phyloP scores from a whole-genome alignment of 768 basidiomycete genomes.

The Lactarius hatsudake region DNA sequence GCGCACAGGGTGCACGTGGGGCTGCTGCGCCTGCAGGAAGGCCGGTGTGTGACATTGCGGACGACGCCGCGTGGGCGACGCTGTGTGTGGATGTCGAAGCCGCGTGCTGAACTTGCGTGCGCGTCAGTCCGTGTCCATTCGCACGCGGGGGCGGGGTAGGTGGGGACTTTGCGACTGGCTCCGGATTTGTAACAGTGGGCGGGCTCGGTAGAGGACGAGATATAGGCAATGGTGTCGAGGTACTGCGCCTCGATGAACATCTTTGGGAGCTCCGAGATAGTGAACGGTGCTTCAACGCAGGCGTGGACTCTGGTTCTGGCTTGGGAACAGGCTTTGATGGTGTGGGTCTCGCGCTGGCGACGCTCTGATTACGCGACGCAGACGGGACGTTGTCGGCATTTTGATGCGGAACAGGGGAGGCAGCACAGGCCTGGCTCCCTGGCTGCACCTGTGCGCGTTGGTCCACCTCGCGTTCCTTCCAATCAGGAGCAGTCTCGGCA shows the following conservation, averaged over 20 bases:
- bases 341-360: neutral
- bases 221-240: conserved; percentile 19
- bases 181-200: conserved; percentile 17
- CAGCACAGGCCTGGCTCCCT: neutral
- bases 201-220: conserved; percentile 25
- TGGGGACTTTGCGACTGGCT: conserved; percentile 10
- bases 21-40: conserved; percentile 10
- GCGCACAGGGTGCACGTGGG: neutral
- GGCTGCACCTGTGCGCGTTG: neutral
- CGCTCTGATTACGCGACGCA: neutral
- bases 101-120: neutral
- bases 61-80: neutral
- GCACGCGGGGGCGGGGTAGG: conserved; percentile 8
- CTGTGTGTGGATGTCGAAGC: neutral
- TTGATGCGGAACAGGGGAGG: neutral
- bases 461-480: neutral
- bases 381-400: neutral
- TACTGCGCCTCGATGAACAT: conserved; percentile 9
- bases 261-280: conserved; percentile 7
- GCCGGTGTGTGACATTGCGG: neutral
- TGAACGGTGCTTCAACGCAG: neutral
- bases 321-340: conserved; percentile 2
- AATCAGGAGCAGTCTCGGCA: neutral
- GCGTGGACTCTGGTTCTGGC: neutral
- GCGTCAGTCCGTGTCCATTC: neutral